Evolutionary conservation across 2,329 filamentous ascomycete genomes (phyloP).

Genomic region (Claviceps sp.): DNA sequence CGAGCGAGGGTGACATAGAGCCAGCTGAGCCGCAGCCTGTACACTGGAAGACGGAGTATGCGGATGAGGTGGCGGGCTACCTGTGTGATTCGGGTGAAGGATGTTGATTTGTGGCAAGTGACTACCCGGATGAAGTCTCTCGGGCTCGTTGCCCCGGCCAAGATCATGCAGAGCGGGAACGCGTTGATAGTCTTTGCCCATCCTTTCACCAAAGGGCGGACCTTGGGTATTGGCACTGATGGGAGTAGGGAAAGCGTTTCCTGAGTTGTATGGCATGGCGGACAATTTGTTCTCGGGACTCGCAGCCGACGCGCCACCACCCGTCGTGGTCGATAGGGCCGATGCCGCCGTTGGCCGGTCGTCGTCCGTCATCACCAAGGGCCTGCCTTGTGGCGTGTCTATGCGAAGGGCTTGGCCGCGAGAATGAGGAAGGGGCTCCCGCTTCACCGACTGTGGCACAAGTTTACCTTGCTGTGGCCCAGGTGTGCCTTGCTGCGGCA

Average conservation of each 20-base stretch:
- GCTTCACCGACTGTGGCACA: conserved; percentile 29
- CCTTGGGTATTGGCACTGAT: conserved; percentile 41
- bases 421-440: conserved; percentile 45
- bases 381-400: conserved; percentile 46
- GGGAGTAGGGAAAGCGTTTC: conserved; percentile 47
- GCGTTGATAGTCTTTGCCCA: conserved; percentile 46
- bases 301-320: conserved; percentile 35
- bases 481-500: conserved; percentile 35
- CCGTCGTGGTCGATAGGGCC: conserved; percentile 44
- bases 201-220: conserved; percentile 32
- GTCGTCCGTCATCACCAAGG: conserved; percentile 37
- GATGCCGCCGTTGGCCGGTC: conserved; percentile 48
- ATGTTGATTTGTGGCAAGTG: conserved; percentile 45
- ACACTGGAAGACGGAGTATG: conserved; percentile 25
- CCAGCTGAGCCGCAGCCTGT: conserved; percentile 45
- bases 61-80: conserved; percentile 29
- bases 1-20: conserved; percentile 42
- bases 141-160: conserved; percentile 37
- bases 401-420: conserved; percentile 49
- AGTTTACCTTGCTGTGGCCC: conserved; percentile 24
- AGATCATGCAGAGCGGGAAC: conserved; percentile 48
- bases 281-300: conserved; percentile 52
- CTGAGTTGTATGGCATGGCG: conserved; percentile 39
- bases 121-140: conserved; percentile 36
- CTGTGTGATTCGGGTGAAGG: conserved; percentile 35